Conservation (phyloP, 1,284 basidiomycete genomes). For the Leccinum fuscescens region DNA sequence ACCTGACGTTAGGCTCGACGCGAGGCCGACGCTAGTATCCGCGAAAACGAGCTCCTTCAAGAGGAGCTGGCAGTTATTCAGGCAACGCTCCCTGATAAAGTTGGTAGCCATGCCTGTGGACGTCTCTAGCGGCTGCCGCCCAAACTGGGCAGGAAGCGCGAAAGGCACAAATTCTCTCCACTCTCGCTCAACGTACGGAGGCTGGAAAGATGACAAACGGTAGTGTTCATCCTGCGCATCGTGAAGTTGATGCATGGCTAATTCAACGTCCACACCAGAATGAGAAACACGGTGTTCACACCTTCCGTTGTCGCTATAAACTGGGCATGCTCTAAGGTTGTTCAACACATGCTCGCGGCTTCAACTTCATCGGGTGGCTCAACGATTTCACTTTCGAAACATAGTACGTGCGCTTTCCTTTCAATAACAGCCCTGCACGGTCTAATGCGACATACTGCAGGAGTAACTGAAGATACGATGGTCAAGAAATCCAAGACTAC, state of each 20-base stretch:
- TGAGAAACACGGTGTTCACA: neutral
- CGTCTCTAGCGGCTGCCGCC: neutral
- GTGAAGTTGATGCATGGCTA: neutral
- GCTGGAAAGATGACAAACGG: constrained; percentile 5
- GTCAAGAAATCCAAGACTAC: neutral
- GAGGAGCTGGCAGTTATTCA: constrained; percentile 16
- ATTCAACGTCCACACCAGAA: constrained; percentile 3
- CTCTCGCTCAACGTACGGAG: neutral
- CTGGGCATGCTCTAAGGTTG: neutral
- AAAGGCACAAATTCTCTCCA: neutral
- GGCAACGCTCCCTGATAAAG: constrained; percentile 14
- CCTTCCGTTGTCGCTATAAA: neutral
- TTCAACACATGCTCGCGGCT: neutral
- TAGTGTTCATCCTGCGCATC: neutral
- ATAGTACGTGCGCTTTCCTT: constrained; percentile 6
- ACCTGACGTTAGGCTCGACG: constrained; percentile 5
- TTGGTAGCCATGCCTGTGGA: neutral
- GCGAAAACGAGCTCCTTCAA: constrained; percentile 17
- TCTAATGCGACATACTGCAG: neutral
- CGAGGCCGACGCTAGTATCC: constrained; percentile 18
- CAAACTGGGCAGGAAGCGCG: constrained; percentile 6
- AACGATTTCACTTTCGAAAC: neutral
- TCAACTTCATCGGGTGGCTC: neutral
- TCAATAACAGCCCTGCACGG: neutral
- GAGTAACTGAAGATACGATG: neutral